Percentiles rank a stretch among this genome's conserved stretches.
These are phyloP conservation scores for Tephrocybe sp. DNA, from an alignment of 768 basidiomycete genomes.

Conservation along the genomic window DNA sequence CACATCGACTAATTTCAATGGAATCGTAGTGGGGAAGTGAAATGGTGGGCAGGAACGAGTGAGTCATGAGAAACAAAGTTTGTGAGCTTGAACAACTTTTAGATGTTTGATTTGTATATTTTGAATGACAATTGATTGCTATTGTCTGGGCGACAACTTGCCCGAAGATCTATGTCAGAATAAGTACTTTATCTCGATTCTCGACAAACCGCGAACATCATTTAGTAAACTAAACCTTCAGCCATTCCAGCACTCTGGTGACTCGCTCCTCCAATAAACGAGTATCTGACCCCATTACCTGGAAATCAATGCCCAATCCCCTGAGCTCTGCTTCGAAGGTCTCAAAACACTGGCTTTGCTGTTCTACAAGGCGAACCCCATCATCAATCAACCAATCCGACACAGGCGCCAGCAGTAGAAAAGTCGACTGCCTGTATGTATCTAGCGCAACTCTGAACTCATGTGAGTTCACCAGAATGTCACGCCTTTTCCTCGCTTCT, in stretches of 20 bases:
- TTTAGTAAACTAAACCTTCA: constrained; percentile 2
- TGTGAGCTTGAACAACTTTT: no score
- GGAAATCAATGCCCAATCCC: constrained; percentile 43
- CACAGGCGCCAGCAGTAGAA: constrained; percentile 57
- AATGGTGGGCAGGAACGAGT: no score
- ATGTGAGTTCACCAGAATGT: constrained; percentile 31
- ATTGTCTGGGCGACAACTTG: no score
- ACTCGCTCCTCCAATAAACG: constrained; percentile 41
- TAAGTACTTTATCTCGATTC: no score
- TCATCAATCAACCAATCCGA: constrained; percentile 64
- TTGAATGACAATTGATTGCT: no score
- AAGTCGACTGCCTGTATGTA: constrained; percentile 44
- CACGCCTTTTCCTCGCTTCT: constrained; percentile 35
- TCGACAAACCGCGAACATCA: no score
- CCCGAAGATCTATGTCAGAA: no score
- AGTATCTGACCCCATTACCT: constrained; percentile 45
- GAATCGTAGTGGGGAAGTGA: no score
- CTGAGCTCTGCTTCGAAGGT: constrained; percentile 39
- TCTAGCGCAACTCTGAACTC: constrained; percentile 42
- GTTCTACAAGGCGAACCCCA: constrained; percentile 56
- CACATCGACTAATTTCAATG: no score
- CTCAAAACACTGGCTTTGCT: constrained; percentile 39
- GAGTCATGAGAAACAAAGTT: no score
- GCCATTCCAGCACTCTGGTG: constrained; percentile 17
- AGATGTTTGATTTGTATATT: no score